Evolutionary conservation across 768 basidiomycete genomes (phyloP), one percentile per base, ranked within the genome.

Genomic region (Boletus patriciae): DNA sequence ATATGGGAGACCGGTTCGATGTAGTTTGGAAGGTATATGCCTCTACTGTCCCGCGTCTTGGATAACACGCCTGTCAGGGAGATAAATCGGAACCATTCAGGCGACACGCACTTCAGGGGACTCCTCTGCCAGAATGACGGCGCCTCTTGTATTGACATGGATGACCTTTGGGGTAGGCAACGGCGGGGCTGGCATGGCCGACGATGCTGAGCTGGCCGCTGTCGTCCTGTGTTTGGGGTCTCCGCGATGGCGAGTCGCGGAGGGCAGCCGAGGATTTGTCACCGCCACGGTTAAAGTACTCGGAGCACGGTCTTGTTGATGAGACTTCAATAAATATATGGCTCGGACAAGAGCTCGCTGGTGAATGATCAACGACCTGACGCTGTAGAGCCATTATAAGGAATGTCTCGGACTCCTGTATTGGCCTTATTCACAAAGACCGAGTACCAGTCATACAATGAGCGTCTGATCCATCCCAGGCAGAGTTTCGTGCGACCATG

Each of bases 1-100:
- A 98, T 94, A 70, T 98, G 94, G 19, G 94, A 97, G 16, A 99
- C 88, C 23, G 93, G 92, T 74, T 99, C 97, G 59, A 96, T 96
- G 76, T 98, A 87, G 69, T 97, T 95, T 52, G 97, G 97, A 33
- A 99, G 82, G 75, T 98, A 98, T 66, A 99, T 98, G 11, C 94
- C 96, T 69, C 95, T 81, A 67, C 92, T 94, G 73, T 98, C 95
- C 62, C 94, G 79, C 41, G 92, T 94, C 93, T 94, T 58, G 46
- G 55, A 42, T 37, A 54, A 60, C 57, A 41, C 49, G 58, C 40
- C 34, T 48, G 45, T 67, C 52, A 66, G 55, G 36, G 51, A 59
- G 53, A 31, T 37, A 48, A 49, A 52, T 52, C 31, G 23, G 58
- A 52, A 52, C 38, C 6, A 44, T 29, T 51, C 29, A 37, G 27